Evolutionary conservation across 495 filamentous ascomycete genomes (phyloP).

Genomic region (Bacidia rubella): DNA sequence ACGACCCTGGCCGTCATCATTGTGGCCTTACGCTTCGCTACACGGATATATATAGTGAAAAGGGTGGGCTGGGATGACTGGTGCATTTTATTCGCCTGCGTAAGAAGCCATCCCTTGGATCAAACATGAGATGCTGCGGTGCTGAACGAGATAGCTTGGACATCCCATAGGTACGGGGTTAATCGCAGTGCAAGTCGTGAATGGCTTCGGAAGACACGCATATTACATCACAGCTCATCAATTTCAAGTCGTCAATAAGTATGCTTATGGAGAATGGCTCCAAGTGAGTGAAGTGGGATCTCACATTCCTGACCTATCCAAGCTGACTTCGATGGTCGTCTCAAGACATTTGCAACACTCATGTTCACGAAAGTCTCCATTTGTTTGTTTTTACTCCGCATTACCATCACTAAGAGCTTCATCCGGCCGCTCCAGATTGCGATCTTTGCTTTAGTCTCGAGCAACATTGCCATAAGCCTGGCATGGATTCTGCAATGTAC

Average conservation of each 20-base stretch:
- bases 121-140: too few relatives aligned
- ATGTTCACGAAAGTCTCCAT: slow-evolving; percentile 14
- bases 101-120: too few relatives aligned
- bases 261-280: slow-evolving; percentile 14
- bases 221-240: slow-evolving; percentile 5
- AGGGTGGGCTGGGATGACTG: slow-evolving; percentile 12
- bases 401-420: slow-evolving; percentile 1
- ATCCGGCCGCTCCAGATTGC: slow-evolving; percentile 1
- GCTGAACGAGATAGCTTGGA: too few relatives aligned
- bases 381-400: slow-evolving; percentile 9
- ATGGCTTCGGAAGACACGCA: slow-evolving; percentile 11
- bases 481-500: slow-evolving; percentile 8
- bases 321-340: too few relatives aligned
- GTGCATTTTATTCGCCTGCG: slow-evolving; percentile 1
- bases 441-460: slow-evolving; percentile 1
- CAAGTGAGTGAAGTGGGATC: slow-evolving; percentile 2
- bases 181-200: slow-evolving; percentile 2
- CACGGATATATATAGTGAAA: slow-evolving; percentile 8
- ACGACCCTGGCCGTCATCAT: not conserved
- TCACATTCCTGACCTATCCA: too few relatives aligned
- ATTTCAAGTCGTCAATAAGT: slow-evolving; percentile 7
- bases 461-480: slow-evolving; percentile 5
- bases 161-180: slow-evolving; percentile 6
- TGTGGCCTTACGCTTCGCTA: slow-evolving; percentile 5
- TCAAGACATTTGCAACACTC: slow-evolving; percentile 11